These are phyloP conservation scores for Leccinum variicolor DNA, from an alignment of 768 basidiomycete species.

Conservation along the genomic window DNA sequence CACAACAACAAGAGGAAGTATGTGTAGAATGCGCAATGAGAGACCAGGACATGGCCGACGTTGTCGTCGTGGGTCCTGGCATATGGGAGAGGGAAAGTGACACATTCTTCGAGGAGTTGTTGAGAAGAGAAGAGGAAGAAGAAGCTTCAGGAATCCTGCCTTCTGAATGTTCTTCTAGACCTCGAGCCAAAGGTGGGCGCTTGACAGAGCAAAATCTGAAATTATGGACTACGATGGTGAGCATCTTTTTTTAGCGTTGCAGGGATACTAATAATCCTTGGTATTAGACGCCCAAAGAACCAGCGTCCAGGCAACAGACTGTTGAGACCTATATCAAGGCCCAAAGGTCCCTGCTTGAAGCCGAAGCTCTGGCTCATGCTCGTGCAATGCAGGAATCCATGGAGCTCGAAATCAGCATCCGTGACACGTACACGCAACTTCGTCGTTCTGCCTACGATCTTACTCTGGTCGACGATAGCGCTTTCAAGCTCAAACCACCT, in stretches of 20 bases:
- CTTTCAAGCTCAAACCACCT: constrained; percentile 70
- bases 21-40: constrained; percentile 99
- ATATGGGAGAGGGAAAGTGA: constrained; percentile 94
- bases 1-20: constrained; percentile 66
- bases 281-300: constrained; percentile 83
- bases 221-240: constrained; percentile 74
- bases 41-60: constrained; percentile 96
- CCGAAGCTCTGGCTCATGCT: constrained; percentile 75
- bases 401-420: constrained; percentile 70
- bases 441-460: constrained; percentile 76
- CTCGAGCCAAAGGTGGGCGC: constrained; percentile 61
- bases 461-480: constrained; percentile 48
- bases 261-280: constrained; percentile 7
- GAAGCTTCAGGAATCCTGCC: constrained; percentile 46
- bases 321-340: constrained; percentile 78
- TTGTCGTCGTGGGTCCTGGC: constrained; percentile 80
- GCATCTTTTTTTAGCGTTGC: constrained; percentile 21
- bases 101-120: constrained; percentile 71
- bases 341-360: constrained; percentile 77
- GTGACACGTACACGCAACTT: constrained; percentile 76
- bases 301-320: constrained; percentile 79
- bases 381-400: constrained; percentile 77
- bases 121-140: constrained; percentile 69
- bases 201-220: constrained; percentile 77
- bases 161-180: constrained; percentile 54